Percentiles rank a stretch among this genome's conserved stretches.
These are phyloP conservation scores for Solanum infundibuliforme DNA, from an alignment of 257 asterid genomes.

Conservation along the genomic window DNA sequence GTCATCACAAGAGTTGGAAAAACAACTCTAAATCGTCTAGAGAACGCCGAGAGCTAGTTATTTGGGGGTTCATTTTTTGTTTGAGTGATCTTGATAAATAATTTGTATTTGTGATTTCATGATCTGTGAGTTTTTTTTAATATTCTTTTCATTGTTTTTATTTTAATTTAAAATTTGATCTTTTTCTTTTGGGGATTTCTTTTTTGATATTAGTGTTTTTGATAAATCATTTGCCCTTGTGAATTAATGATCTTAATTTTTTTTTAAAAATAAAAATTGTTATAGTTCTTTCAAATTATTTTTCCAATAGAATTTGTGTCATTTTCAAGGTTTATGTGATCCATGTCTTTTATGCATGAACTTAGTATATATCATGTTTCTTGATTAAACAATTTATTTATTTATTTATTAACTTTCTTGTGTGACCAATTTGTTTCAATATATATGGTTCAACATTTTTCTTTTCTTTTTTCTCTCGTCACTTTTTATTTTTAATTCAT, in stretches of 20 bases:
- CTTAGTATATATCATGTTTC: not conserved
- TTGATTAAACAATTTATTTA: no score
- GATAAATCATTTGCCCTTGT: no score
- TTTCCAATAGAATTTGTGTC: not conserved
- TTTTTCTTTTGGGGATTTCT: not conserved
- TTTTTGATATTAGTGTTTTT: no score
- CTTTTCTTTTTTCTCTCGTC: not conserved
- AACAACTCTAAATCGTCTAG: no score
- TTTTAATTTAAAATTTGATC: not conserved
- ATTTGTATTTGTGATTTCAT: no score
- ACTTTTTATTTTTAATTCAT: no score
- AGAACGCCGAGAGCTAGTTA: not conserved
- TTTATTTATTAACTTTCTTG: no score
- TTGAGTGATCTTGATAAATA: not conserved
- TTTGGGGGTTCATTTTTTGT: not conserved
- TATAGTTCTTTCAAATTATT: no score
- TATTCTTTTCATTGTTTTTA: not conserved
- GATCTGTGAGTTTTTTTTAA: not conserved
- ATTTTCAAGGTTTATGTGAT: not conserved
- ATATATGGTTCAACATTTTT: not conserved
- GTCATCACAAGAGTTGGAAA: not conserved
- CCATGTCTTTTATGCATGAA: not conserved
- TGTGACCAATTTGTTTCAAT: no score
- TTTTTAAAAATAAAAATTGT: no score
- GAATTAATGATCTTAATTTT: not conserved